Percentiles rank a stretch among this genome's conserved stretches.
These are phyloP conservation scores for Coemansia sp. DNA, from an alignment of 192 early-diverging fungal species.

Conservation along the genomic window DNA sequence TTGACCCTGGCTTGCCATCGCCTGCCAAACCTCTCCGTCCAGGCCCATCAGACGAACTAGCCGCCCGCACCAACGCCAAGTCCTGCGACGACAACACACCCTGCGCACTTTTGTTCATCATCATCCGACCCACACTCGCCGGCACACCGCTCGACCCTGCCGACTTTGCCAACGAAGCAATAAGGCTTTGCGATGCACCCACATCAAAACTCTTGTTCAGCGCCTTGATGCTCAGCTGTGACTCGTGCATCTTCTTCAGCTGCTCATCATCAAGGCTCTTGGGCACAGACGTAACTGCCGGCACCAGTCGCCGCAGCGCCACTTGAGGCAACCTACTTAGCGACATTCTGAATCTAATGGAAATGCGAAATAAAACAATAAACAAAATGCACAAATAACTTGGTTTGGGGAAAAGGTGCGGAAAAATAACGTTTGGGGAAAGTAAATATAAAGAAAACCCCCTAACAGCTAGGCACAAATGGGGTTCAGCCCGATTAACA, in stretches of 20 bases:
- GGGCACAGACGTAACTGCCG: slow-evolving; percentile 49
- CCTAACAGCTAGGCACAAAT: too few species aligned
- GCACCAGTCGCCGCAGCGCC: slow-evolving; percentile 53
- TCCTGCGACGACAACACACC: slow-evolving; percentile 45
- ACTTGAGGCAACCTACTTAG: slow-evolving; percentile 55
- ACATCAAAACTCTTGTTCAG: slow-evolving; percentile 9
- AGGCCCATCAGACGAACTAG: neutral
- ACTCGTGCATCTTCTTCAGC: slow-evolving; percentile 51
- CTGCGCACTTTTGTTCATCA: slow-evolving; percentile 33
- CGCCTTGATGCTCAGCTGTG: slow-evolving; percentile 29
- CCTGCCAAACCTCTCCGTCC: too few species aligned
- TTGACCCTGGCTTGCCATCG: too few species aligned
- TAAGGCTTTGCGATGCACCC: slow-evolving; percentile 12
- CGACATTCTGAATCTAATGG: slow-evolving; percentile 26
- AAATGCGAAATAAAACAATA: neutral
- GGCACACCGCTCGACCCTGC: slow-evolving; percentile 6
- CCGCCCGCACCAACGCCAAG: slow-evolving; percentile 28
- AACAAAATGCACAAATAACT: neutral
- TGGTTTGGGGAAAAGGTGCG: neutral
- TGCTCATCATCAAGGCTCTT: slow-evolving; percentile 57
- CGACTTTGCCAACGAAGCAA: slow-evolving; percentile 35
- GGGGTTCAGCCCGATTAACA: too few species aligned
- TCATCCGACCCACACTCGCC: slow-evolving; percentile 24
- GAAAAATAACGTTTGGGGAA: neutral
- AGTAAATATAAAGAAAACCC: neutral